Base-by-base conservation (phyloP, 345 rosid genomes). In the Salix viminalis region DNA sequence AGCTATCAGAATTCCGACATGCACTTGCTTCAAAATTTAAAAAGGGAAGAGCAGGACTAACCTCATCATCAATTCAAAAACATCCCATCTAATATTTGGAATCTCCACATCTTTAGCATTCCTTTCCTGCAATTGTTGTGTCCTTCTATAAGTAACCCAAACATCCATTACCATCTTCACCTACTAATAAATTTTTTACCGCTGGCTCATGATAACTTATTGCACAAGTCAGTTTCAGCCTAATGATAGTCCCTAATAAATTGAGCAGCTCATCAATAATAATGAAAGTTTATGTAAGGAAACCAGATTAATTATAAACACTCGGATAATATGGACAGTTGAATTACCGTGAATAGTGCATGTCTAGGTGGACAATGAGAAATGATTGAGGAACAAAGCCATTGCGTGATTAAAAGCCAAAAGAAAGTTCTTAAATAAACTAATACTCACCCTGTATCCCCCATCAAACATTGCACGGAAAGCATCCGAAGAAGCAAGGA, bases 401-500 rank as follows among this genome's bases (percentile, higher is more conserved):
- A 4, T 16, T 41, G 48, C 21, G 30, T 65, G 36, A 34, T n/a
- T 21, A 42, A 8, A 44, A 61, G 28, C 7, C n/a, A 7, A 37
- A 26, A 58, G 32, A 36, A 19, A 60, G 50, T 48, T 58, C 7
- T 41, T 73, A 6, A 32, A 10, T 9, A 58, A 76, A 41, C 21
- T 2, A n/a, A 62, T 71, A 52, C 85, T 89, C 77, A 90, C 94
- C 90, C 85, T 81, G 83, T 92, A 92, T 58, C 88, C 89, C 52
- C 93, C 94, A 78, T 90, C 94, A 70, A 92, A 92, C 97, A 92
- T 90, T 71, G 97, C 97, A 71, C 91, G 91, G 26, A 90, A 92
- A 52, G 87, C 88, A 76, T 92, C 97, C 8, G 94, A 92, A 26
- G 94, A 89, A 80, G 91, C 97, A 80, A 92, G 91, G 77, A 92